Conservation (phyloP, 78 protist species). For the Dictyostelium capitatum region DNA sequence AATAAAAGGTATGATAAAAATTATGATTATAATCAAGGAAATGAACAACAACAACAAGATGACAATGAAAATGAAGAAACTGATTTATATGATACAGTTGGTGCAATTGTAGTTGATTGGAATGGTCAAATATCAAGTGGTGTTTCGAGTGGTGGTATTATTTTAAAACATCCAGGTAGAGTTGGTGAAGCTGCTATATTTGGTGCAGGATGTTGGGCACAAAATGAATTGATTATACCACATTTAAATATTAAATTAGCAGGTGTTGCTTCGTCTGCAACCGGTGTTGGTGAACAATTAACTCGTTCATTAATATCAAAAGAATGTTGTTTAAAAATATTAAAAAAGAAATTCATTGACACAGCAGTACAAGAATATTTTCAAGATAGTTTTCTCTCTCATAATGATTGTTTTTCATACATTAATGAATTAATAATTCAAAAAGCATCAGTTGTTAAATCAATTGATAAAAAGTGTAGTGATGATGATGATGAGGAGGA, state of each 20-base stretch:
- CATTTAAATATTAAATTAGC: not conserved
- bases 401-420: conserved; percentile 63
- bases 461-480: not conserved
- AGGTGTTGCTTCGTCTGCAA: conserved; percentile 72
- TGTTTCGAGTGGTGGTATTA: conserved; percentile 89
- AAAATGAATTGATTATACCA: conserved; percentile 29
- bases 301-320: conserved; percentile 62
- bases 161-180: conserved; percentile 84
- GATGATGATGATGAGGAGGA: not conserved
- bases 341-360: conserved; percentile 39
- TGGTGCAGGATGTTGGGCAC: conserved; percentile 85
- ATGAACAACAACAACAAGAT: conserved; percentile 2
- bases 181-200: conserved; percentile 86
- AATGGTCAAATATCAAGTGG: conserved; percentile 80
- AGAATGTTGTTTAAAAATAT: conserved; percentile 51
- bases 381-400: conserved; percentile 41
- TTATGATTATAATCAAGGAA: not conserved
- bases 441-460: not conserved
- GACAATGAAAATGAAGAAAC: not conserved
- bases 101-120: conserved; percentile 84
- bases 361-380: conserved; percentile 38
- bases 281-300: conserved; percentile 88
- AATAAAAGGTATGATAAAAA: not conserved
- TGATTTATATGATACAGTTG: conserved; percentile 84
- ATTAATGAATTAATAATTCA: not conserved